Evolutionary conservation across 495 filamentous ascomycete genomes (phyloP).

Genomic region (Neurospora tetrasperma): DNA sequence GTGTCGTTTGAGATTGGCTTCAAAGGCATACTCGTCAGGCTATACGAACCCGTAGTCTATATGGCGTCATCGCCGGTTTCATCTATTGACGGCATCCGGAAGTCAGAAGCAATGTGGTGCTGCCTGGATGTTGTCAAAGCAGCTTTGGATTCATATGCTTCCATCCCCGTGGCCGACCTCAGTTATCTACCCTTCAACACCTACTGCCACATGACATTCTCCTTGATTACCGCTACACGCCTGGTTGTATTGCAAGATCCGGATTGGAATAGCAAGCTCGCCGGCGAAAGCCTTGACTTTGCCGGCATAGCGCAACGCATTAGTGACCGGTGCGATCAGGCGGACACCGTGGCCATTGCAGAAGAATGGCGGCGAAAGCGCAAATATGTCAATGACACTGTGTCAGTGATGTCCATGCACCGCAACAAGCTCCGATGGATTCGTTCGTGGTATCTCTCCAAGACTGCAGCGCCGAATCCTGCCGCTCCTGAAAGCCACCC

Average conservation of each 20-base stretch:
- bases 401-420: slow-evolving; percentile 4
- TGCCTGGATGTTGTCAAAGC: slow-evolving; percentile 8
- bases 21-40: slow-evolving; percentile 7
- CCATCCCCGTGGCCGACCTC: slow-evolving; percentile 7
- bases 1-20: slow-evolving; percentile 9
- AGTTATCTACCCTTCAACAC: slow-evolving; percentile 8
- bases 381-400: slow-evolving; percentile 6
- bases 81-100: background rate
- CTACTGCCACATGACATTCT: slow-evolving; percentile 9
- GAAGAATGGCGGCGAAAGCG: slow-evolving; percentile 10
- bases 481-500: slow-evolving; percentile 1
- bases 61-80: background rate
- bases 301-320: slow-evolving; percentile 2
- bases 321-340: slow-evolving; percentile 6
- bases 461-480: background rate
- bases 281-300: slow-evolving; percentile 10
- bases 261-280: slow-evolving; percentile 16
- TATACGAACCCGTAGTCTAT: slow-evolving; percentile 18
- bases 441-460: slow-evolving; percentile 14
- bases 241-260: slow-evolving; percentile 12
- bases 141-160: slow-evolving; percentile 8
- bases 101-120: slow-evolving; percentile 14
- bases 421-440: slow-evolving; percentile 18
- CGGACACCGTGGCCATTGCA: slow-evolving; percentile 5
- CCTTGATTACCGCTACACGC: slow-evolving; percentile 11